Conservation (phyloP, 2,329 filamentous ascomycete species). For the Aspergillus hortae region DNA sequence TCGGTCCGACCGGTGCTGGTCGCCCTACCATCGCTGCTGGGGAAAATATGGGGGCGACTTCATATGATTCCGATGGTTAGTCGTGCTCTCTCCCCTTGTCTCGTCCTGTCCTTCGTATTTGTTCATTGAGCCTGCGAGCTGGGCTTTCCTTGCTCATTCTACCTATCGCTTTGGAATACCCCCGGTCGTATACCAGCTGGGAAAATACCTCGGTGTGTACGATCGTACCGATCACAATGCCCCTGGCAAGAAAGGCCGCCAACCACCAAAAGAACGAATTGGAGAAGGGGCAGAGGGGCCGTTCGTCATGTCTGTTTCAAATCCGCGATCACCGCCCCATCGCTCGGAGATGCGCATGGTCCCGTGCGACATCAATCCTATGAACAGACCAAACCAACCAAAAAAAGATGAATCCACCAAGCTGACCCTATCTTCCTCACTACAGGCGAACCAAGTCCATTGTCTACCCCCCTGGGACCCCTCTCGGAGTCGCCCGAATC, state of each 20-base stretch:
- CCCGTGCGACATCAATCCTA: too few species aligned
- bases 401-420: neutral
- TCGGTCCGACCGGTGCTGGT: slow-evolving; percentile 21
- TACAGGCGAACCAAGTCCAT: slow-evolving; percentile 38
- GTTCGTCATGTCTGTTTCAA: too few species aligned
- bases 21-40: slow-evolving; percentile 16
- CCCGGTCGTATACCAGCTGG: neutral
- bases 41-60: slow-evolving; percentile 32
- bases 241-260: too few species aligned
- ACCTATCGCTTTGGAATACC: neutral
- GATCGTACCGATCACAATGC: too few species aligned
- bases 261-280: too few species aligned
- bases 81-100: slow-evolving; percentile 14
- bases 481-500: slow-evolving; percentile 35
- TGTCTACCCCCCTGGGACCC: slow-evolving; percentile 36
- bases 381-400: too few species aligned
- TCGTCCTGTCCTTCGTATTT: neutral
- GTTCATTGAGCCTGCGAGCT: neutral
- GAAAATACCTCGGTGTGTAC: too few species aligned
- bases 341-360: too few species aligned
- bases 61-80: slow-evolving; percentile 38
- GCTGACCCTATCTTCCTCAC: slow-evolving; percentile 11
- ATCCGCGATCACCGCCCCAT: too few species aligned
- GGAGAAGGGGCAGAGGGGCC: too few species aligned
- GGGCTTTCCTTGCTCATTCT: neutral